Evolutionary conservation across 78 protist genomes (phyloP).

Genomic region (Monosiga brevicollis): DNA sequence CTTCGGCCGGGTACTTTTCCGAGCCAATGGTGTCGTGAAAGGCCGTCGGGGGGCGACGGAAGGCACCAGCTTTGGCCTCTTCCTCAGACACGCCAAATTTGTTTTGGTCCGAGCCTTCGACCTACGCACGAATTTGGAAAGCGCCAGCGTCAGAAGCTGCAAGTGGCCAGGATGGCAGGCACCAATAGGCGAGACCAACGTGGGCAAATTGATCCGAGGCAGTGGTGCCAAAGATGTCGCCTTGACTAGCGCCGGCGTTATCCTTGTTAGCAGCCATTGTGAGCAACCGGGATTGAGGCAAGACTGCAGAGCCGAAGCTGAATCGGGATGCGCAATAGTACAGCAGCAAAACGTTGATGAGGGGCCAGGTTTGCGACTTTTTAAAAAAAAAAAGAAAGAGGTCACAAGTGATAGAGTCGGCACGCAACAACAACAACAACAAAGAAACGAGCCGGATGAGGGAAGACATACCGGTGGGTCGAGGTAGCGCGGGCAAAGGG

Average conservation of each 20-base stretch:
- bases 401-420: too few species aligned
- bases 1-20: constrained; percentile 30
- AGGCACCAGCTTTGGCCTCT: constrained; percentile 15
- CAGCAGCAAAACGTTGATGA: too few species aligned
- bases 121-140: background rate
- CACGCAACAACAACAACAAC: too few species aligned
- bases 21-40: constrained; percentile 3
- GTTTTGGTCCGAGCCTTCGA: background rate
- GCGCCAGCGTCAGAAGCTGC: background rate
- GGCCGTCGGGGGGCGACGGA: constrained; percentile 10
- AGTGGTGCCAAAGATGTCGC: background rate
- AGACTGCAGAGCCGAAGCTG: too few species aligned
- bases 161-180: background rate
- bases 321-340: too few species aligned
- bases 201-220: background rate
- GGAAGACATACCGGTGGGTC: too few species aligned
- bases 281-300: too few species aligned
- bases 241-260: background rate
- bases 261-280: too few species aligned
- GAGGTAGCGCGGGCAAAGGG: too few species aligned
- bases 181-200: background rate
- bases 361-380: too few species aligned
- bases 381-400: too few species aligned
- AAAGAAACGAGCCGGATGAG: too few species aligned
- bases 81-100: background rate